Conservation (phyloP, 1,284 basidiomycete genomes). For the Cutaneotrichosporon mucoides region DNA sequence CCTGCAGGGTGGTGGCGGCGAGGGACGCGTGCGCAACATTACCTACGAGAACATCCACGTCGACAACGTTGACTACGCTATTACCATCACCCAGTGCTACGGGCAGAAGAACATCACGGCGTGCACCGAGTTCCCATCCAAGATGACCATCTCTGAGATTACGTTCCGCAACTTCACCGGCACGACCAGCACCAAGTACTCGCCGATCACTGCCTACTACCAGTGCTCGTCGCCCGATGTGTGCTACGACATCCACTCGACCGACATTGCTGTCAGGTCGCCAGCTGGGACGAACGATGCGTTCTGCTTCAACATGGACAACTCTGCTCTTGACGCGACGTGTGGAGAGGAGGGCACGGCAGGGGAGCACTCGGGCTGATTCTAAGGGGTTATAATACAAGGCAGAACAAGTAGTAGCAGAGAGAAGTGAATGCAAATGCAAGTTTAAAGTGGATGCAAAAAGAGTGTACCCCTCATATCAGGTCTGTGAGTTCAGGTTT, state of each 20-base stretch:
- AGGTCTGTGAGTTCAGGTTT: conserved; percentile 49
- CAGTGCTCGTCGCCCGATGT: not conserved
- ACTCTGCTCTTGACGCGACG: not conserved
- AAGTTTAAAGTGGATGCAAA: not conserved
- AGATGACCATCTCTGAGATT: conserved; percentile 1
- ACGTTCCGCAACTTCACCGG: conserved; percentile 1
- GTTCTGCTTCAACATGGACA: conserved; percentile 5
- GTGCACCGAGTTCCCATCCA: not conserved
- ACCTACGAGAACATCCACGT: conserved; percentile 23
- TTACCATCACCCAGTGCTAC: conserved; percentile 2
- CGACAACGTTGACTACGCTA: conserved; percentile 11
- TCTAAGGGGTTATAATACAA: too few relatives aligned
- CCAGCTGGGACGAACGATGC: not conserved
- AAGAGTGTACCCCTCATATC: conserved; percentile 44
- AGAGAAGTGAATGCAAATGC: too few relatives aligned
- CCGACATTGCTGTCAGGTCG: not conserved
- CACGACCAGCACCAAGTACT: not conserved
- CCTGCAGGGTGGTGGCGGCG: conserved; percentile 53
- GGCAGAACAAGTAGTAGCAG: too few relatives aligned
- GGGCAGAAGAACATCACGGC: not conserved
- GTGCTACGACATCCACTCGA: not conserved
- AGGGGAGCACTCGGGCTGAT: not conserved
- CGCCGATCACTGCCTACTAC: not conserved
- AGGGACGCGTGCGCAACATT: conserved; percentile 57
- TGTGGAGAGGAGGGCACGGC: not conserved